Evolutionary conservation across 202 grass and related monocot species (phyloP).

Genomic region (Cymbopogon flexuosus): DNA sequence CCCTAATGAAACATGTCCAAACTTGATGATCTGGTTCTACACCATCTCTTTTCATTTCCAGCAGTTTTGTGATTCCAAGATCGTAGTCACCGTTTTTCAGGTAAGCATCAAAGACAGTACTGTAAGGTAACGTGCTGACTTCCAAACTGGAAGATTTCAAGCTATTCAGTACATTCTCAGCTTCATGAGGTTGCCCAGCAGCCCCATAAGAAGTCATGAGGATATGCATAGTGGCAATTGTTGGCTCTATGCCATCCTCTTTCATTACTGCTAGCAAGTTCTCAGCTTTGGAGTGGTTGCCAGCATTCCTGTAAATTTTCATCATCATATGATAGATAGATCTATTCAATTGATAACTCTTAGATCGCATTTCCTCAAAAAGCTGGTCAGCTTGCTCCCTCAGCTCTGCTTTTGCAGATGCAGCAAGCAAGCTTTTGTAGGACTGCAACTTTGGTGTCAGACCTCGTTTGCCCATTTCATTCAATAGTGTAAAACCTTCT

Average conservation of each 20-base stretch:
- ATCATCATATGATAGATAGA: constrained; percentile 88
- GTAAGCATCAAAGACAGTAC: constrained; percentile 81
- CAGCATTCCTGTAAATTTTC: constrained; percentile 79
- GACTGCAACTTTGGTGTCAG: constrained; percentile 71
- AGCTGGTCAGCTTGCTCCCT: constrained; percentile 79
- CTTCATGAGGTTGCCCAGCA: constrained; percentile 62
- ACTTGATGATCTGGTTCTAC: constrained; percentile 83
- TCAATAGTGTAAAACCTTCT: constrained; percentile 80
- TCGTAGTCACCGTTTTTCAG: constrained; percentile 79
- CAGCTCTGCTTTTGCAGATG: constrained; percentile 68
- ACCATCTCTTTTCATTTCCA: constrained; percentile 77
- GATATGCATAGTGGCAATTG: constrained; percentile 87
- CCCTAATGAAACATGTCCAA: constrained; percentile 94
- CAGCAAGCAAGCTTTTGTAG: constrained; percentile 89
- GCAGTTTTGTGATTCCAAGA: constrained; percentile 61
- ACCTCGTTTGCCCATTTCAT: constrained; percentile 68
- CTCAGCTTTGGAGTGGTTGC: constrained; percentile 75
- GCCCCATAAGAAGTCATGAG: constrained; percentile 87
- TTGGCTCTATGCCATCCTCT: constrained; percentile 69
- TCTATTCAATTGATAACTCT: constrained; percentile 66
- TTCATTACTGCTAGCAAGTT: constrained; percentile 73
- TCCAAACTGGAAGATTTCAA: constrained; percentile 63
- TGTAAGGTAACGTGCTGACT: constrained; percentile 72
- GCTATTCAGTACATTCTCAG: constrained; percentile 78
- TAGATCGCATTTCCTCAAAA: constrained; percentile 64